Evolutionary conservation across 1,284 basidiomycete species (phyloP).

Genomic region (Exobasidium rhododendri): DNA sequence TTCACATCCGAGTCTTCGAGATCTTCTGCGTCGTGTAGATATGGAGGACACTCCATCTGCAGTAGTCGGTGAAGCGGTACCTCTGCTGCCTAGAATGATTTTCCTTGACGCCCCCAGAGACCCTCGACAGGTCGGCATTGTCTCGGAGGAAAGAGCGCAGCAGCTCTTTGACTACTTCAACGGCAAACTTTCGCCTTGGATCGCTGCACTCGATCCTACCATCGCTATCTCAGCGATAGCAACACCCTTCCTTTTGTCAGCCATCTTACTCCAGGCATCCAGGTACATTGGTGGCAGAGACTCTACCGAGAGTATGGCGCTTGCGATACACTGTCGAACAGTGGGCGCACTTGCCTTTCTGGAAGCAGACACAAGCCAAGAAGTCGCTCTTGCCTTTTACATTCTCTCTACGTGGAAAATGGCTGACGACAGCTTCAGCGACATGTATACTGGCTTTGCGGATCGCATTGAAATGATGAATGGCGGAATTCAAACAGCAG

Average conservation of each 20-base stretch:
- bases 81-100: background rate
- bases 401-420: slow-evolving; percentile 34
- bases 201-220: background rate
- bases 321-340: slow-evolving; percentile 27
- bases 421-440: slow-evolving; percentile 31
- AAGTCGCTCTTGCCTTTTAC: slow-evolving; percentile 30
- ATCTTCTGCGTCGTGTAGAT: no score
- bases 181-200: background rate
- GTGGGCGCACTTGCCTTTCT: slow-evolving; percentile 27
- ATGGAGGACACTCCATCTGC: no score
- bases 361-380: slow-evolving; percentile 25
- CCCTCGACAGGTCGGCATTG: background rate
- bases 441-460: slow-evolving; percentile 32
- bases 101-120: background rate
- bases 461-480: slow-evolving; percentile 18
- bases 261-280: slow-evolving; percentile 21
- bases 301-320: slow-evolving; percentile 7
- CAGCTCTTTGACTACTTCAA: background rate
- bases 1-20: no score
- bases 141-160: background rate
- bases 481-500: background rate
- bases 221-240: background rate
- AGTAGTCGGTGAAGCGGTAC: no score
- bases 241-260: background rate
- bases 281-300: slow-evolving; percentile 23